Evolutionary conservation across 371 early-diverging fungal genomes (phyloP), one percentile per base, ranked within the genome.

Genomic region (Thermomucor indicae-seudaticae): DNA sequence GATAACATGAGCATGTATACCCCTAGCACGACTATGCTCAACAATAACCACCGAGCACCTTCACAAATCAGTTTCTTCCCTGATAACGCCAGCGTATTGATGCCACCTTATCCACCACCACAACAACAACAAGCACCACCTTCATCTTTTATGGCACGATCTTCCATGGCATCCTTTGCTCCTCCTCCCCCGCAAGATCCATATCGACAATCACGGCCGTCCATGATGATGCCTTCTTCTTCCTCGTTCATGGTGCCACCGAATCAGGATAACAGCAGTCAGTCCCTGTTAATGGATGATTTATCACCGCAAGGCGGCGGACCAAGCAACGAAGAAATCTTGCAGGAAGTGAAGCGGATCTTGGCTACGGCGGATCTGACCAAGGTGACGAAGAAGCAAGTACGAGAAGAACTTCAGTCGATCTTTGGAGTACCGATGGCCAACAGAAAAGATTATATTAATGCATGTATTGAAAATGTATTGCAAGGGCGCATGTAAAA

Each of bases 381-480:
- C 70, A 70, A 80, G 27, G 75, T 91, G 35, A 90, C 93, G 49
- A 93, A 93, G 79, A 91, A 91, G 60, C 89, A 87, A 57, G 75
- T 75, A 8, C 63, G 75, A 44, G 75, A 75, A 52, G 65, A 71
- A 41, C 59, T 75, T 22, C 67, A 68, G 34, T 30, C 39, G 1
- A 49, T 58, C 23, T 75, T 71, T 63, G 75, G 75, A 25, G 69
- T 75, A 12, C 53, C 71, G 14, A 75, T 75, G 75, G 53, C 60
- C 3, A 44, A 64, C 47, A 57, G 65, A 52, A 75, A 75, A 49
- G 69, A 91, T 90, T 61, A 64, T 29, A 75, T 75, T 45, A 75
- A 75, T 48, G 67, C 64, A 25, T 75, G 75, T 55, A 75, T 75
- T 45, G 72, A 75, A 50, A 59, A 62, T 34, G 49, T 69, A 10